Evolutionary conservation across 805 yeast genomes (phyloP).

Genomic region (Lachancea fermentati): DNA sequence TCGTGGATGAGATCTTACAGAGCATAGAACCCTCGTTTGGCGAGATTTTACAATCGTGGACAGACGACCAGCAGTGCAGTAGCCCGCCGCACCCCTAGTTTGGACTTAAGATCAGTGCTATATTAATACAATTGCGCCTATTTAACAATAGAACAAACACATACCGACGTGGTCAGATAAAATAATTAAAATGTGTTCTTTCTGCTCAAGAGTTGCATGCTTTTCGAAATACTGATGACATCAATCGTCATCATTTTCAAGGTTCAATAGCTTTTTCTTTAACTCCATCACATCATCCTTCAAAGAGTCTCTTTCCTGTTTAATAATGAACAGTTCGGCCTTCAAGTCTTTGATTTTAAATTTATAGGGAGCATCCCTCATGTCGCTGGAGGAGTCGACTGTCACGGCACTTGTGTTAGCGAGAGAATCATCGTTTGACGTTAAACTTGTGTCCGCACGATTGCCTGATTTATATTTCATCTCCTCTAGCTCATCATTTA

Average conservation of each 20-base stretch:
- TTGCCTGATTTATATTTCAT: constrained; percentile 40
- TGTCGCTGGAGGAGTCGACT: constrained; percentile 19
- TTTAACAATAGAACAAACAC: too few species aligned
- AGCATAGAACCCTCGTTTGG: background rate
- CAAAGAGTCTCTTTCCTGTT: constrained; percentile 78
- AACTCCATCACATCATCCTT: constrained; percentile 53
- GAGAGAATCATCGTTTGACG: constrained; percentile 21
- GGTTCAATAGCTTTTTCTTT: constrained; percentile 48
- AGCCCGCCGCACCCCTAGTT: too few species aligned
- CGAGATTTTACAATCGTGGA: background rate
- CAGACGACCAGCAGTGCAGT: background rate
- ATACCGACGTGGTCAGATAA: too few species aligned
- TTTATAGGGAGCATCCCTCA: constrained; percentile 53
- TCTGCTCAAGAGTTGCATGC: too few species aligned
- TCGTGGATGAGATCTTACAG: background rate
- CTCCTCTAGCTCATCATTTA: constrained; percentile 65
- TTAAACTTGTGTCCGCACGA: constrained; percentile 18
- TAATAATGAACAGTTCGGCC: constrained; percentile 74
- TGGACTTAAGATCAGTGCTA: too few species aligned
- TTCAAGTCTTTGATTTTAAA: constrained; percentile 75
- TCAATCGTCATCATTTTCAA: constrained; percentile 8
- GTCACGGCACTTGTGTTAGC: constrained; percentile 8
- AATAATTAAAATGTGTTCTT: too few species aligned
- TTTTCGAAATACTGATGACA: too few species aligned
- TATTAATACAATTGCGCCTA: background rate